Base-by-base conservation (phyloP, 1,139 yeast genomes). In the Zhuliangozyma blackwelliae region DNA sequence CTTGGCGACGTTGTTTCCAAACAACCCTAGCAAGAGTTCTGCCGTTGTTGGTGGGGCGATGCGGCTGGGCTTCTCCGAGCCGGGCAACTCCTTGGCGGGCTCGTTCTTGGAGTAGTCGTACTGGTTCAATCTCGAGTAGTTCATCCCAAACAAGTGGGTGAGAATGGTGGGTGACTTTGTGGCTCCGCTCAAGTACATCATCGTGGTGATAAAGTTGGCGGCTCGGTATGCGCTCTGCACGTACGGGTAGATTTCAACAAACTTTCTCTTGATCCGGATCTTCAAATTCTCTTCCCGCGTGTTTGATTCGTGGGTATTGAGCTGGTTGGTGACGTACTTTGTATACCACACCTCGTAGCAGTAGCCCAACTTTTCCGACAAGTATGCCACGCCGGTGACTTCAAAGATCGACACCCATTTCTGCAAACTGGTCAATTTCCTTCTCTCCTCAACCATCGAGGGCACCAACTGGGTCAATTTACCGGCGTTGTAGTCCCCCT, bases 151-250 rank as follows among this genome's bases (percentile, higher is more conserved):
- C 5, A 88, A 49, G 44, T 68, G 71, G 29, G 88, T 88, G 10
- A 83, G 51, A 3, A 85, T 49, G 0, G 86, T 65, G 1, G 92
- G 83, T 0, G 87, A 78, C 34, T 81, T 78, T 10, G 78, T 68
- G 31, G 65, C 66, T 2, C 94, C 90, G 40, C 89, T 78, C 38
- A 90, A 60, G 51, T 82, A 90, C 33, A 77, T 55, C 21, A 90
- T 59, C 37, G 83, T 77, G 26, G 86, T 69, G 1, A 76, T 50
- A n/a, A 90, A 59, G 42, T 85, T 74, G 2, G 72, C 58, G 1
- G 78, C 53, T 27, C 78, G 70, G 23, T 74, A 55, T 0, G 60
- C 45, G 43, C 80, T 68, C 41, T 72, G 77, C 1, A 80, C 25
- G 10, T 67, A 50, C 2, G 97, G 97, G 51, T 79, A 89, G 23